A percentile compares a stretch with the other conserved stretches of the same genome.
These are phyloP conservation scores for Bocquillonia castaneifolia DNA, from an alignment of 441 rosid genomes.

Conservation along the genomic window DNA sequence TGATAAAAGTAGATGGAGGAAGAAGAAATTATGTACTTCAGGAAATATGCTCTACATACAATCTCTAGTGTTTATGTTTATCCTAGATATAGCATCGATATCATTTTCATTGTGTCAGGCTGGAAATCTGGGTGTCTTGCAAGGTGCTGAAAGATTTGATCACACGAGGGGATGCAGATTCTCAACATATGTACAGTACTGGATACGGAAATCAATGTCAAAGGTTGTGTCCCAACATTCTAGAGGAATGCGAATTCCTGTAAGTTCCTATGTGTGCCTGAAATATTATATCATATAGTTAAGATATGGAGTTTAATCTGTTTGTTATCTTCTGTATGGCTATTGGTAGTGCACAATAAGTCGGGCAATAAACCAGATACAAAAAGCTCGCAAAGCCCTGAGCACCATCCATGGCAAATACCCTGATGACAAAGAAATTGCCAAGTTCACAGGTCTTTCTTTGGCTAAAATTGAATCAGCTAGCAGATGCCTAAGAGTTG, in stretches of 20 bases:
- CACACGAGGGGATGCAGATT: slow-evolving; percentile 73
- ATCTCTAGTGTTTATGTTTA: slow-evolving; percentile 4
- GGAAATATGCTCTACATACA: background rate
- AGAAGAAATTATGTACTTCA: background rate
- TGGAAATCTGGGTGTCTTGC: slow-evolving; percentile 70
- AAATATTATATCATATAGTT: slow-evolving; percentile 14
- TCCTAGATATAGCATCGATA: background rate
- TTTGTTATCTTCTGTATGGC: slow-evolving; percentile 17
- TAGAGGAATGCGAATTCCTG: slow-evolving; percentile 68
- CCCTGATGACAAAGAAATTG: slow-evolving; percentile 54
- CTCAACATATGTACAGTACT: slow-evolving; percentile 79
- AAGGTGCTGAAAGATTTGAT: slow-evolving; percentile 83
- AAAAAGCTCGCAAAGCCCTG: slow-evolving; percentile 58
- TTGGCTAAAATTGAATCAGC: slow-evolving; percentile 65
- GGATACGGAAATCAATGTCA: slow-evolving; percentile 73
- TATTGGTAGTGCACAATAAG: slow-evolving; percentile 40
- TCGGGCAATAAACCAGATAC: slow-evolving; percentile 50
- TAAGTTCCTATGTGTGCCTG: slow-evolving; percentile 29
- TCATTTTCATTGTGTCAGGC: slow-evolving; percentile 41
- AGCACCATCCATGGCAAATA: slow-evolving; percentile 43
- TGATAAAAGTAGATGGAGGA: background rate
- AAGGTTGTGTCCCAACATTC: slow-evolving; percentile 52
- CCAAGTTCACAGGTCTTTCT: slow-evolving; percentile 55
- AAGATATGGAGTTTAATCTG: slow-evolving; percentile 16
- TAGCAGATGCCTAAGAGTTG: slow-evolving; percentile 56